phyloP scores from a whole-genome alignment of 768 basidiomycete species.

The Boletus pseudo-olivaceus region DNA sequence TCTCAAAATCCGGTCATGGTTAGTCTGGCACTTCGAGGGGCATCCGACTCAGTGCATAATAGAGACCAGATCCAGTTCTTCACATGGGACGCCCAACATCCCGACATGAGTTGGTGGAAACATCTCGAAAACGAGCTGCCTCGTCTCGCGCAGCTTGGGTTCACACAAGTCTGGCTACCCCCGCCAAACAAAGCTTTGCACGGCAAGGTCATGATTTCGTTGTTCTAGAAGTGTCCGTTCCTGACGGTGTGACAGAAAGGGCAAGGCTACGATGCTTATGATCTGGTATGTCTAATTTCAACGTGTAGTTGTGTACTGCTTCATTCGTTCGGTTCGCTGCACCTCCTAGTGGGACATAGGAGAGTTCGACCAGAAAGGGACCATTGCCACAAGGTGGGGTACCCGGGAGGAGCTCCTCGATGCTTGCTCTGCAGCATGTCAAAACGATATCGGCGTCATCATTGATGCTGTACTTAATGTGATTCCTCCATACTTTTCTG shows the following conservation, averaged over 20 bases:
- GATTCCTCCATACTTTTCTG: conserved; percentile 14
- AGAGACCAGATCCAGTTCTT: conserved; percentile 69
- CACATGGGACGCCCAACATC: conserved; percentile 68
- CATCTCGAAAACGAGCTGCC: conserved; percentile 68
- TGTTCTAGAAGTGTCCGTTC: not conserved
- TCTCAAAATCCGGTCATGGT: conserved; percentile 68
- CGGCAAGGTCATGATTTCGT: conserved; percentile 38
- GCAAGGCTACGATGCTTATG: conserved; percentile 84
- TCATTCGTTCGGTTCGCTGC: not conserved
- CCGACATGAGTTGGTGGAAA: conserved; percentile 73
- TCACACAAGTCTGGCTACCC: conserved; percentile 82
- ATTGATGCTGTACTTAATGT: conserved; percentile 92
- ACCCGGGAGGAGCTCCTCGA: conserved; percentile 72
- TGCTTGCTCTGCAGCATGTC: conserved; percentile 65
- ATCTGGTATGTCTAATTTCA: conserved; percentile 50
- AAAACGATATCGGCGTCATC: conserved; percentile 67
- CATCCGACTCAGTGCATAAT: not conserved
- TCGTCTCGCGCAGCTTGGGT: conserved; percentile 58
- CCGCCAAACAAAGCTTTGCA: conserved; percentile 76
- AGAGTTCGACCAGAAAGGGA: conserved; percentile 77
- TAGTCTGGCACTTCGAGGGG: conserved; percentile 15
- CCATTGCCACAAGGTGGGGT: conserved; percentile 79
- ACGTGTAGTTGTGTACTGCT: not conserved
- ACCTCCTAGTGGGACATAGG: conserved; percentile 75
- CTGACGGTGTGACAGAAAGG: conserved; percentile 45